phyloP scores from a whole-genome alignment of 106 monocot genomes.

The Phalaenopsis aphrodite region DNA sequence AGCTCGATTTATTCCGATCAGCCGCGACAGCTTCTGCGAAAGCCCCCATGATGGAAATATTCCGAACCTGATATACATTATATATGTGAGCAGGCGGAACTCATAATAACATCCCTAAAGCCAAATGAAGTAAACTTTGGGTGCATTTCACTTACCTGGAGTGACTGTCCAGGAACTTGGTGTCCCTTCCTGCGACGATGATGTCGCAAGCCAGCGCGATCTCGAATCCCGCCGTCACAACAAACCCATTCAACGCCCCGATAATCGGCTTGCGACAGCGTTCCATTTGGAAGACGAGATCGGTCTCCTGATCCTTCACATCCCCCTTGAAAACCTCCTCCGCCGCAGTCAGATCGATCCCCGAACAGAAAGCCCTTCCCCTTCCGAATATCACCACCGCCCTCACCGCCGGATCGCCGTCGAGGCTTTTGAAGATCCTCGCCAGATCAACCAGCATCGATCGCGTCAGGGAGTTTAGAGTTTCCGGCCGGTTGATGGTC shows the following conservation, averaged over 20 bases:
- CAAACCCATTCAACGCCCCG: constrained; percentile 71
- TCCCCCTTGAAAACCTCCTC: constrained; percentile 94
- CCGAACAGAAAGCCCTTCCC: constrained; percentile 93
- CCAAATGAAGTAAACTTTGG: neutral
- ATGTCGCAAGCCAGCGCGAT: constrained; percentile 88
- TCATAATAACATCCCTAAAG: neutral
- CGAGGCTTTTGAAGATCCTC: constrained; percentile 39
- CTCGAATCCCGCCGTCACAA: constrained; percentile 93
- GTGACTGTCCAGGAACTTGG: constrained; percentile 89
- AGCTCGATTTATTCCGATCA: constrained; percentile 73
- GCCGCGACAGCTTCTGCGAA: constrained; percentile 79
- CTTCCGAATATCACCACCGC: constrained; percentile 67
- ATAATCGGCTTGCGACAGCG: constrained; percentile 81
- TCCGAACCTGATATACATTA: constrained; percentile 49
- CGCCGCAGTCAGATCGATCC: constrained; percentile 88
- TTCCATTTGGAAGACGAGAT: constrained; percentile 75
- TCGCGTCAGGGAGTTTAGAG: constrained; percentile 84
- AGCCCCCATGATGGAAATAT: constrained; percentile 98
- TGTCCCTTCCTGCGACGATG: constrained; percentile 64
- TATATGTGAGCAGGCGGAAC: neutral
- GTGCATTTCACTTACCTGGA: constrained; percentile 29
- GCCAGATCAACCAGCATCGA: constrained; percentile 74
- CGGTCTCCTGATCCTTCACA: constrained; percentile 51
- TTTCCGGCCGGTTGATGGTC: constrained; percentile 75
- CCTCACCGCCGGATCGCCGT: constrained; percentile 48